Evolutionary conservation across 1,284 basidiomycete species (phyloP).

Genomic region (Heterobasidion occidentale): DNA sequence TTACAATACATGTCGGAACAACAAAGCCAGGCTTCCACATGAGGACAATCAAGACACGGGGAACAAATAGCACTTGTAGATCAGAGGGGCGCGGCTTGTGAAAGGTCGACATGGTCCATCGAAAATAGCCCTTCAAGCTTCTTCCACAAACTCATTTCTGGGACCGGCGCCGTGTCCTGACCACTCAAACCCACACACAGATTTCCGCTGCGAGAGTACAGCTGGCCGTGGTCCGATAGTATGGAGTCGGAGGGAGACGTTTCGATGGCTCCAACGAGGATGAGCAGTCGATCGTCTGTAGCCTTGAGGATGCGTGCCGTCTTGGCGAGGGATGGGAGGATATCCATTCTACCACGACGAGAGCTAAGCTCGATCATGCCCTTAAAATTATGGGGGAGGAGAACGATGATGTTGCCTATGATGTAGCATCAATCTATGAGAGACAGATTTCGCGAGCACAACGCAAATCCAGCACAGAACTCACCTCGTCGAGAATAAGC

Average conservation of each 20-base stretch:
- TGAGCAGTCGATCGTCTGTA: conserved; percentile 2
- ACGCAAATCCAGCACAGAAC: conserved; percentile 7
- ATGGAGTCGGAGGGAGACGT: not conserved
- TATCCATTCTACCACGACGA: conserved; percentile 4
- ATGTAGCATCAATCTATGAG: conserved; percentile 3
- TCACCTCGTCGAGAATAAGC: conserved; percentile 8
- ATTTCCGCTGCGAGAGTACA: conserved; percentile 3
- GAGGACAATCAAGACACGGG: too few species aligned
- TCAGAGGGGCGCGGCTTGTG: too few species aligned
- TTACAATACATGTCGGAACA: too few species aligned
- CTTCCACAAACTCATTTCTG: conserved; percentile 2
- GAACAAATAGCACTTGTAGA: too few species aligned
- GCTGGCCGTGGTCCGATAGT: conserved; percentile 6
- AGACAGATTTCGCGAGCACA: not conserved
- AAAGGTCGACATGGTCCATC: too few species aligned
- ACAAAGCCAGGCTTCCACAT: too few species aligned
- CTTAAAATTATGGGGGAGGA: conserved; percentile 9
- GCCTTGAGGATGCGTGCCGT: conserved; percentile 4
- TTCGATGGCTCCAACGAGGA: conserved; percentile 3
- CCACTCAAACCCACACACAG: conserved; percentile 9
- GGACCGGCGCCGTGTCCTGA: conserved; percentile 7
- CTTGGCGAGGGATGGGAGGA: conserved; percentile 7
- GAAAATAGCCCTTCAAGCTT: not conserved
- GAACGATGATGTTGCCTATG: conserved; percentile 10
- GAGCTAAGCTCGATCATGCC: conserved; percentile 10